Conservation (phyloP, 306 rosid species). For the Elaeagnus macrophylla region DNA sequence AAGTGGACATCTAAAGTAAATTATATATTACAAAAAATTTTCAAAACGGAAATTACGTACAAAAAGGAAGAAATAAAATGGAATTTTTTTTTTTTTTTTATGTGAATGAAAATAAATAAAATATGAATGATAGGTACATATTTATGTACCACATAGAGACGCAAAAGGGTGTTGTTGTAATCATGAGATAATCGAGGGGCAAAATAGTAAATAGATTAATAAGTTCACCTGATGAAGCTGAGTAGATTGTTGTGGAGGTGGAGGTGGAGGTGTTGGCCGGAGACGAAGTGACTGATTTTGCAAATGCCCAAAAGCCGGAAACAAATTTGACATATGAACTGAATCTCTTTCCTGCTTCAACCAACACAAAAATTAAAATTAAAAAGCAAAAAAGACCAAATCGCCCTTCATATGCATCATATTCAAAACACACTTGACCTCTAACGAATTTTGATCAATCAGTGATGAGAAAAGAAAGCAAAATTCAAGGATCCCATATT, state of each 20-base stretch:
- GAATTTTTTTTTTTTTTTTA: too few relatives aligned
- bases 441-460: background rate
- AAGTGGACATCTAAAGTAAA: too few relatives aligned
- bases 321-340: conserved; percentile 50
- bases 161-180: too few relatives aligned
- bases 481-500: conserved; percentile 1
- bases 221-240: conserved; percentile 62
- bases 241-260: conserved; percentile 6
- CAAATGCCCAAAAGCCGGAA: conserved; percentile 62
- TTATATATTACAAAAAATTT: too few relatives aligned
- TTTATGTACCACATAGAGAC: too few relatives aligned
- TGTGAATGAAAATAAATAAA: too few relatives aligned
- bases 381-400: conserved; percentile 1
- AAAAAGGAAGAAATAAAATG: too few relatives aligned
- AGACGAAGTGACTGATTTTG: conserved; percentile 34
- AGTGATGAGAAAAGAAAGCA: background rate
- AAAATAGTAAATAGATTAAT: background rate
- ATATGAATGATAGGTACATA: too few relatives aligned
- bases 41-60: too few relatives aligned
- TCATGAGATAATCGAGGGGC: background rate
- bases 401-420: conserved; percentile 2
- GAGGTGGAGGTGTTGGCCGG: conserved; percentile 58
- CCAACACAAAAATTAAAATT: background rate
- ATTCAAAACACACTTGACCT: too few relatives aligned
- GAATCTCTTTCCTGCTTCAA: conserved; percentile 60